Evolutionary conservation across 768 basidiomycete genomes (phyloP).

Genomic region (Leccinum longicurvipes): DNA sequence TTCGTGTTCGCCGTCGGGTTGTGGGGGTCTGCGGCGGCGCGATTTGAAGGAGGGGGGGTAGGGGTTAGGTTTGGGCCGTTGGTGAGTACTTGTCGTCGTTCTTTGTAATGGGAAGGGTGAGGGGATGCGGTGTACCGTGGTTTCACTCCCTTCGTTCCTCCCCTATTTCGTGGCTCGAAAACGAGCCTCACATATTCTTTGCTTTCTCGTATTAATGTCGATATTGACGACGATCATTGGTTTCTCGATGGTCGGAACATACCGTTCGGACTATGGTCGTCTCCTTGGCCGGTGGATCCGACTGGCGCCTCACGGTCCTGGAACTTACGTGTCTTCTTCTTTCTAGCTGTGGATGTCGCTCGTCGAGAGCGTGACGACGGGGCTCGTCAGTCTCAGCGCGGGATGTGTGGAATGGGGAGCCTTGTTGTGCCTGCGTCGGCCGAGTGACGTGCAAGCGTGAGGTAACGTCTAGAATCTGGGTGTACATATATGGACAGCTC

Average conservation of each 20-base stretch:
- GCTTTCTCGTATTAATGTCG: not conserved
- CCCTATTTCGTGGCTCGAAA: not conserved
- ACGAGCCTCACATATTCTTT: not conserved
- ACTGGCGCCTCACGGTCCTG: too few relatives aligned
- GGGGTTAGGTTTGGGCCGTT: not conserved
- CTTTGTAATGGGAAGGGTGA: too few relatives aligned
- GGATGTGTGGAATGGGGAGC: not conserved
- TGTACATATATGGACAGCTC: too few relatives aligned
- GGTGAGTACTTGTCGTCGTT: not conserved
- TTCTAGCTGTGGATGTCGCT: slow-evolving; percentile 1
- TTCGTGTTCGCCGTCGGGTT: not conserved
- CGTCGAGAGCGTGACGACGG: not conserved
- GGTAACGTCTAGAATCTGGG: not conserved
- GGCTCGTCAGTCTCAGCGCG: not conserved
- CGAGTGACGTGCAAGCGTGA: not conserved
- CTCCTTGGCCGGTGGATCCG: too few relatives aligned
- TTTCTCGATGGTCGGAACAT: slow-evolving; percentile 54
- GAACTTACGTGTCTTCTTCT: too few relatives aligned
- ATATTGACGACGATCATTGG: not conserved
- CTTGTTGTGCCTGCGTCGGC: not conserved
- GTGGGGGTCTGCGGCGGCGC: not conserved
- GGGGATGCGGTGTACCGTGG: too few relatives aligned
- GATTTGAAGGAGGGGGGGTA: not conserved
- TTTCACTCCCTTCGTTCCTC: not conserved
- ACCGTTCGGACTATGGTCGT: slow-evolving; percentile 14